Evolutionary conservation across 768 basidiomycete species (phyloP), one percentile per base, ranked within the genome.

Genomic region (Lactarius hatsudake): DNA sequence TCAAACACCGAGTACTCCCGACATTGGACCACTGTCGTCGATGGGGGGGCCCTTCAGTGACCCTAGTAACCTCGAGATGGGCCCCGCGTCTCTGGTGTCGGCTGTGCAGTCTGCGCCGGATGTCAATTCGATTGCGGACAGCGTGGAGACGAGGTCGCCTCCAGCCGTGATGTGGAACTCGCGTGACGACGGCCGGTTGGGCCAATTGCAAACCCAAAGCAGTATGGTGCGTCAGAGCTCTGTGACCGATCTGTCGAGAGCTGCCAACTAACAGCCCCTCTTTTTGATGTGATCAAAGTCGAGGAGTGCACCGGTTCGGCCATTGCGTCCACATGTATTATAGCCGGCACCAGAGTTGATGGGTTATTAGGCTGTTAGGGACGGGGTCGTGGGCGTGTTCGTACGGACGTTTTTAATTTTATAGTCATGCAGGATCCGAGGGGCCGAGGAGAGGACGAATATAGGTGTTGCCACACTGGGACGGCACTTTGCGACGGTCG

Each of bases 401-500:
- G 26, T 51, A 51, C 48, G n/a, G 12, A 6, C 12, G 12, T 51
- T 51, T 26, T 51, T 8, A 12, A 5, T 51, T 48, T 18, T 15
- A 48, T 51, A 18, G 17, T 2, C 34, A 34, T 48, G n/a, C 15
- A 53, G 26, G 23, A 23, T 5, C 12, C 12, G 48, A 5, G 7
- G n/a, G 36, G 51, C 36, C 8, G 20, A 42, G 13, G 45, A 38
- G 26, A 17, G 34, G 10, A 28, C 20, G 1, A 30, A 32, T 26
- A 26, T 6, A 43, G 48, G n/a, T 3, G 23, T 48, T 56, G 18
- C 30, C 1, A 55, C 23, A 34, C 20, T 15, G 30, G 30, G 56
- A 23, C 26, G 32, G 38, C 18, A 26, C 59, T 28, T 66, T 12
- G 48, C 48, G 59, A 69, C 42, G 57, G 68, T 71, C 69, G 73